Conservation (phyloP, 805 yeast genomes). For the Dipodascus geniculatus region DNA sequence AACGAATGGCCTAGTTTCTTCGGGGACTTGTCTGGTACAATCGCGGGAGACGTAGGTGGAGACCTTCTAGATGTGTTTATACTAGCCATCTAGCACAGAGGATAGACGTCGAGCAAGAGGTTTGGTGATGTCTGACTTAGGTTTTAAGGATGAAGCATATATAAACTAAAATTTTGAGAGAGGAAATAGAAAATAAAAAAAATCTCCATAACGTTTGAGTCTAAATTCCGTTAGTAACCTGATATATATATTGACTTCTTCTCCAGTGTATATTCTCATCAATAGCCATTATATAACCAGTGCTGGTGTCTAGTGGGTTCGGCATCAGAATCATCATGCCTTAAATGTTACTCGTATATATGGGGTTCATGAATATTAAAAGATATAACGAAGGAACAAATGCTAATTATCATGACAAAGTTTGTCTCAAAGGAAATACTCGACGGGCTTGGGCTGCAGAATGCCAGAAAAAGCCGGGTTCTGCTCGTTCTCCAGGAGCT, state of each 20-base stretch:
- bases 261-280: not conserved
- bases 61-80: not conserved
- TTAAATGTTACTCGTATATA: no score
- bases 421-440: slow-evolving; percentile 34
- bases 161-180: no score
- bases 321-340: no score
- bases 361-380: not conserved
- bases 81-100: not conserved
- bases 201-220: no score
- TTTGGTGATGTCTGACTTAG: no score
- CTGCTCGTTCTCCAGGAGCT: slow-evolving; percentile 18
- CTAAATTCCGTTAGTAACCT: not conserved
- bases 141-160: no score
- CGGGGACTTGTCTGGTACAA: not conserved
- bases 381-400: not conserved
- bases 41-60: not conserved
- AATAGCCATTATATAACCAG: not conserved
- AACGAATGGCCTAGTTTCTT: slow-evolving; percentile 1
- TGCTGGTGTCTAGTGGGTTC: not conserved
- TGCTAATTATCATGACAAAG: not conserved
- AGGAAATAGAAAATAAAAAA: no score
- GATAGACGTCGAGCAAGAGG: no score
- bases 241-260: no score
- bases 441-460: slow-evolving; percentile 32
- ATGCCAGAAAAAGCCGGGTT: slow-evolving; percentile 14